phyloP scores from a whole-genome alignment of 169 alveolate genomes.

The Plasmodium knowlesi region DNA sequence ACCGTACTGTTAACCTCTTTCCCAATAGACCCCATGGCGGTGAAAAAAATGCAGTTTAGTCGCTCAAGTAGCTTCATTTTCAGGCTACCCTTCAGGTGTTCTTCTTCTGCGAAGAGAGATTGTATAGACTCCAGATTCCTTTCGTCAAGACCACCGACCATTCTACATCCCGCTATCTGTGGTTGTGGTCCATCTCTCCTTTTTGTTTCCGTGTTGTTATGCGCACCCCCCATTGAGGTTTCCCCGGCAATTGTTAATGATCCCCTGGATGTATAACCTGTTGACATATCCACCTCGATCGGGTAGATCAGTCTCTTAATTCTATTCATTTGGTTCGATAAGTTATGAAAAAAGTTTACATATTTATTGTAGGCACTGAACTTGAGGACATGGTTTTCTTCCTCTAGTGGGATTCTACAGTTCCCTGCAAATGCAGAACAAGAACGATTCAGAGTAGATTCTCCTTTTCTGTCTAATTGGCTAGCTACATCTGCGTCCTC shows the following conservation, averaged over 20 bases:
- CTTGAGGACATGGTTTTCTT: not conserved
- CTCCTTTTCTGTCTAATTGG: not conserved
- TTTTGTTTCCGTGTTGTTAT: not conserved
- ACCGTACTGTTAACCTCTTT: not conserved
- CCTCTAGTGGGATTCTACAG: not conserved
- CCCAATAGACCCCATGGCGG: not conserved
- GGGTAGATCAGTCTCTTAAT: conserved; percentile 17
- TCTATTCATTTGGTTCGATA: conserved; percentile 6
- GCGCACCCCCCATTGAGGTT: not conserved
- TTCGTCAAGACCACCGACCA: not conserved
- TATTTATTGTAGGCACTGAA: conserved; percentile 2
- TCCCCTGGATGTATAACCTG: not conserved
- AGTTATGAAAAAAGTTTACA: conserved; percentile 5
- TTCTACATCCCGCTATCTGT: not conserved
- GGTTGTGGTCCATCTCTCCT: not conserved
- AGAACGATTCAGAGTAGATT: not conserved
- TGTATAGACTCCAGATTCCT: not conserved
- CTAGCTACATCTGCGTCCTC: not conserved
- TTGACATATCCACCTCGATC: not conserved
- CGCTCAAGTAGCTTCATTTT: conserved; percentile 17
- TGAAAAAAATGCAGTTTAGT: conserved; percentile 3
- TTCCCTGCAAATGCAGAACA: too few species aligned
- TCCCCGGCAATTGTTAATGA: not conserved
- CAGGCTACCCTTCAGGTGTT: not conserved
- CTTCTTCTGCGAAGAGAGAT: not conserved